phyloP scores from a whole-genome alignment of 768 basidiomycete genomes.

The Albatrellus ellisii region DNA sequence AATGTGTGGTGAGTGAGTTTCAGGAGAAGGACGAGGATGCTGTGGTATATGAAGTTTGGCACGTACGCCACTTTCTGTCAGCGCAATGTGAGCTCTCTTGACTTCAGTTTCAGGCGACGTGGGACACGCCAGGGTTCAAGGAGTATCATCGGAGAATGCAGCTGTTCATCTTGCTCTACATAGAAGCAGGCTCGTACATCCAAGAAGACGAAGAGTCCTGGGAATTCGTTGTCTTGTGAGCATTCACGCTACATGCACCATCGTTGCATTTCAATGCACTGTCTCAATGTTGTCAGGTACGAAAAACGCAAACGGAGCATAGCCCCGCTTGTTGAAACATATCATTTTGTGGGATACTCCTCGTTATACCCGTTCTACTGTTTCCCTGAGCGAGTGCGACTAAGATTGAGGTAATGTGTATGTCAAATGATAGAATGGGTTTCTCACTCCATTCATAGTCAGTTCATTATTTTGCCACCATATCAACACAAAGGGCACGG shows the following conservation, averaged over 20 bases:
- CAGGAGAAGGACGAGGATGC: conserved; percentile 42
- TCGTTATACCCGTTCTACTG: conserved; percentile 93
- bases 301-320: conserved; percentile 64
- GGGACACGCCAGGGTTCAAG: conserved; percentile 75
- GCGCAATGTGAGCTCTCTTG: background rate
- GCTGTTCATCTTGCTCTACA: conserved; percentile 85
- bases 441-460: conserved; percentile 32
- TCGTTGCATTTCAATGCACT: background rate
- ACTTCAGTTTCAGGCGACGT: conserved; percentile 47
- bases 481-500: conserved; percentile 88
- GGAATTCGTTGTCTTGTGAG: conserved; percentile 86
- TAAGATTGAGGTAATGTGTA: conserved; percentile 64
- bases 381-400: conserved; percentile 81
- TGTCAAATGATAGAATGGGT: background rate
- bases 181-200: conserved; percentile 93
- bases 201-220: conserved; percentile 87
- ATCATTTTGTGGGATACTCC: conserved; percentile 92
- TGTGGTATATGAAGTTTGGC: conserved; percentile 82
- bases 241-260: conserved; percentile 7
- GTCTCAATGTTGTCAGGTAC: conserved; percentile 55
- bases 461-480: conserved; percentile 88
- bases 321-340: conserved; percentile 38
- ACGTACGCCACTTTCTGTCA: conserved; percentile 38
- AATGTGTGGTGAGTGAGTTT: conserved; percentile 29
- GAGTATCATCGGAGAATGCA: conserved; percentile 92